Base-by-base conservation (phyloP, 1,284 basidiomycete species). In the Tilletiaria anomala region DNA sequence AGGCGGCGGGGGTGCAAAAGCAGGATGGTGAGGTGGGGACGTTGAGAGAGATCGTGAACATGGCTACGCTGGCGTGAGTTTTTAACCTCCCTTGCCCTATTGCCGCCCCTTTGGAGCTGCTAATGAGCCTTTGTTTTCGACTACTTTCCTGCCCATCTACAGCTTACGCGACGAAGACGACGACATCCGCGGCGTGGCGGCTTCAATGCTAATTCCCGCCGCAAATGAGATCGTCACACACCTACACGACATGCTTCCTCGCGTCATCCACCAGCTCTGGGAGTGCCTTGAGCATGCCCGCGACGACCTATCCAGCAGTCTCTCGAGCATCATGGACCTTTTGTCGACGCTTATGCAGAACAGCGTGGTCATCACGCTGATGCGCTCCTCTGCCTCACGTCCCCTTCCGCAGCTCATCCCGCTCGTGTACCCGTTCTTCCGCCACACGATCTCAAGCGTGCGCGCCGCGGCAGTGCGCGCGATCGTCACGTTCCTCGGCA, bases 391-490 rank as follows among this genome's bases (percentile, higher is more conserved):
- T n/a, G 10, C 26, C 8, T 8, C 26, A 8, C n/a, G n/a, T 11
- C 19, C 43, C 12, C 73, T 94, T 24, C 75, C 78, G 11, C 75
- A 74, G 1, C 76, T 96, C 37, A 83, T 93, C 12, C 82, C 86
- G 2, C 83, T 80, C 0, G 72, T 94, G 14, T 97, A 87, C 69
- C 85, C 89, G 10, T 2, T 97, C 73, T 91, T 97, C 72, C 82
- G 93, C 10, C 93, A 99, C 69, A 93, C 91, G 0, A 97, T 99
- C n/a, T n/a, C 83, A 1, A 82, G 81, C 50, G 93, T 99, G 40
- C 85, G 93, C 15, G 74, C 91, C 6, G 82, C 93, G 4, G 89
- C 97, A 5, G 83, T 91, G 43, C 81, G 86, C 48, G 89, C 88
- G 0, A 72, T 97, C 4, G 75, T 79, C 38, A 82, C 83, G 4